phyloP scores from a whole-genome alignment of 257 asterid genomes.

The Solanum ahanhuiri region DNA sequence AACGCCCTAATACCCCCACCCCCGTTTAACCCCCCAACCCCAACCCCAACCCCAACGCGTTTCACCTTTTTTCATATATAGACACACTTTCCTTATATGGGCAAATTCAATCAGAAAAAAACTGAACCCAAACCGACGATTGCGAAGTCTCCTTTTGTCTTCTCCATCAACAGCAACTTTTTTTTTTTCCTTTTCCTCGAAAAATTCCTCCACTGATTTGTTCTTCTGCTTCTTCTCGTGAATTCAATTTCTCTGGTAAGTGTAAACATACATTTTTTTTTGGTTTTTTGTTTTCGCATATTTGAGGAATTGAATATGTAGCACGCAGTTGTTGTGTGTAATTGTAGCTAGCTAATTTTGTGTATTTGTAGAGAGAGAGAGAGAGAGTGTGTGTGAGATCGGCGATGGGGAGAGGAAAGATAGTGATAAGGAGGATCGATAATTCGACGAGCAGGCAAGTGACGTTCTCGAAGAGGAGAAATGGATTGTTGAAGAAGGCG shows the following conservation, averaged over 20 bases:
- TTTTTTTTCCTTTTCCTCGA: not conserved
- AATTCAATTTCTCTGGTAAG: not conserved
- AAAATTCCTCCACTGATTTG: not conserved
- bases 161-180: conserved; percentile 9
- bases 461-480: conserved; percentile 34
- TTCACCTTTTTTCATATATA: conserved; percentile 1
- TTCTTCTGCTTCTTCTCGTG: not conserved
- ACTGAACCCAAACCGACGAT: conserved; percentile 9
- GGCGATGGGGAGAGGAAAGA: conserved; percentile 37
- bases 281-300: no score
- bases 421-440: conserved; percentile 36
- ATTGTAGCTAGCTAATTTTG: not conserved
- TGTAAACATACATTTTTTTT: not conserved
- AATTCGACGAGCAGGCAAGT: conserved; percentile 42
- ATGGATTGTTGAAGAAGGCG: conserved; percentile 32
- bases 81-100: conserved; percentile 30
- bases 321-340: not conserved
- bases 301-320: not conserved
- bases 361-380: not conserved
- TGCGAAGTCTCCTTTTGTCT: conserved; percentile 21
- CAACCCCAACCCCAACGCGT: not conserved
- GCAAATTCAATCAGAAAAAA: conserved; percentile 5
- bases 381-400: not conserved
- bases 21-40: not conserved
- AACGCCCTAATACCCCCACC: not conserved